Evolutionary conservation across 306 rosid genomes (phyloP), one percentile per base, ranked within the genome.

Genomic region (Hippophae tibetana): DNA sequence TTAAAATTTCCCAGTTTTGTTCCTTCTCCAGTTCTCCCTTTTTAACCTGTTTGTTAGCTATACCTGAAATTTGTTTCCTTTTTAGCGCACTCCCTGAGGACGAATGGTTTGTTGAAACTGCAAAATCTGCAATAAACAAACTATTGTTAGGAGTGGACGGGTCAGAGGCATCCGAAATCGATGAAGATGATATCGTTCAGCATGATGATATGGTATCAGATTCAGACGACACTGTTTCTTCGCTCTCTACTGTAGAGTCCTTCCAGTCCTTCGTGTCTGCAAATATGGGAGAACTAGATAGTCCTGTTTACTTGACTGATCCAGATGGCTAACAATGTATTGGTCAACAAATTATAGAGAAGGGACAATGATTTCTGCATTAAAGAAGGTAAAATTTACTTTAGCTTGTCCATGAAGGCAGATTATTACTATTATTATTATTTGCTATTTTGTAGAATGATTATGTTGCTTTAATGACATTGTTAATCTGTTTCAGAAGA

Each of bases 81-180:
- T 62, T 43, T 43, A 92, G 99, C 62, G 89, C 95, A 25, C 95
- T 86, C 64, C 88, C 86, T 41, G 95, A 81, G 82, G 99, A 92
- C 57, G 99, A 92, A 59, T 86, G 99, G 99, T 86, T 88, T 70
- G 95, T 82, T 10, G 97, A 86, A 75, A 80, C 95, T 52, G 99
- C 99, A 5, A 88, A 84, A 69, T 86, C 74, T 2, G 86, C 99
- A 7, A 92, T 92, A 76, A 78, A 60, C 84, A 92, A 70, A 69
- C 81, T 92, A 23, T 81, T 90, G 66, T 68, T 64, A 31, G 90
- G 81, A 69, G 85, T 62, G 46, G 94, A 90, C n/a, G 90, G 78
- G 48, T 92, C 96, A 0, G 99, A 92, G 69, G 42, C 76, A 44
- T 88, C 90, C 0, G 96, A 86, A 43, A 56, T 77, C 5, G 99